These are phyloP conservation scores for Penicillium freii DNA, from an alignment of 2,329 filamentous ascomycete species.

Conservation along the genomic window DNA sequence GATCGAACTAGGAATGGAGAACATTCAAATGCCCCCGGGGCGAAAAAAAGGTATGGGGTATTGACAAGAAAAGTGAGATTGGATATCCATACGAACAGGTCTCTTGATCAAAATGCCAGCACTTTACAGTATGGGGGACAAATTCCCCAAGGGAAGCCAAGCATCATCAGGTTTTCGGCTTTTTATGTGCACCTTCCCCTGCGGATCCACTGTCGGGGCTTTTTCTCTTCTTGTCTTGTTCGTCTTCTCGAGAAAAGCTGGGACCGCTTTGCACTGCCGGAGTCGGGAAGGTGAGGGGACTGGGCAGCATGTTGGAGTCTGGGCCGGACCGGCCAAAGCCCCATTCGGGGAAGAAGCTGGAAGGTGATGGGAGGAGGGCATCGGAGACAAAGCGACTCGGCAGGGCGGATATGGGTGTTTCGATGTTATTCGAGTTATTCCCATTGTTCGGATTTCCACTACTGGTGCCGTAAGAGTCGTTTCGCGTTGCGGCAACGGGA, in stretches of 20 bases:
- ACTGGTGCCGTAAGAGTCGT: constrained; percentile 43
- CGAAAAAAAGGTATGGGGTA: constrained; percentile 2
- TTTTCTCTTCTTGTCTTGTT: constrained; percentile 47
- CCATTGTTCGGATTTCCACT: constrained; percentile 11
- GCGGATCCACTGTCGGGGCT: constrained; percentile 39
- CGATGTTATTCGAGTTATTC: constrained; percentile 38
- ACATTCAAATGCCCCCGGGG: constrained; percentile 6
- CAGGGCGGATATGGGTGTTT: constrained; percentile 90
- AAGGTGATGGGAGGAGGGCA: constrained; percentile 84
- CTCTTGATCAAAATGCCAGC: constrained; percentile 3
- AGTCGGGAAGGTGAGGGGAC: constrained; percentile 88
- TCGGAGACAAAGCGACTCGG: constrained; percentile 88
- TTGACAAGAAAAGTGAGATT: constrained; percentile 8
- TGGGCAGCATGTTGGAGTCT: constrained; percentile 84
- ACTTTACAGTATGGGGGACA: neutral
- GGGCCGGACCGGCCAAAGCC: constrained; percentile 62
- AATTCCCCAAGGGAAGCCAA: neutral
- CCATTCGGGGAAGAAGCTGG: constrained; percentile 91
- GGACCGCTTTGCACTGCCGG: constrained; percentile 53
- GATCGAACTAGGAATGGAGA: constrained; percentile 11
- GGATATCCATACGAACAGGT: constrained; percentile 13
- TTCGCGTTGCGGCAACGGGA: constrained; percentile 49
- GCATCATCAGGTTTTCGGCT: constrained; percentile 36
- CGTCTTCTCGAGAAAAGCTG: constrained; percentile 43
- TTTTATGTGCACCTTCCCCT: constrained; percentile 37